Evolutionary conservation across 2,329 filamentous ascomycete species (phyloP).

Genomic region (Myriosclerotinia curreyana): DNA sequence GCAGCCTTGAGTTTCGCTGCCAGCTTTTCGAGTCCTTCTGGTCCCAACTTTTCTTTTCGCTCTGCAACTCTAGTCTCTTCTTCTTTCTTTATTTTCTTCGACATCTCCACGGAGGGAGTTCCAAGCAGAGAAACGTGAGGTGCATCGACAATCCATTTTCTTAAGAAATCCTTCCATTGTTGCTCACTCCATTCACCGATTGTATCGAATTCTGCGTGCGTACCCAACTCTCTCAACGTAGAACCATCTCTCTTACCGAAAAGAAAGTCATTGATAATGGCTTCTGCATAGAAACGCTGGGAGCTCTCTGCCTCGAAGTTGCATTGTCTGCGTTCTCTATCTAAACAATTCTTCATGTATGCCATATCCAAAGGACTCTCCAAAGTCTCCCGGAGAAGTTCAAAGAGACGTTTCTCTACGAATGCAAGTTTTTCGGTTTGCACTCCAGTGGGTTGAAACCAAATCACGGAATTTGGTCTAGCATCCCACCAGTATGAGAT

Average conservation of each 20-base stretch:
- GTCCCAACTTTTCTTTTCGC: conserved; percentile 74
- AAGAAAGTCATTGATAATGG: conserved; percentile 87
- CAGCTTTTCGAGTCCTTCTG: conserved; percentile 75
- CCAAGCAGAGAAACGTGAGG: conserved; percentile 85
- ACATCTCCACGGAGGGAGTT: conserved; percentile 75
- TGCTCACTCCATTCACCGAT: conserved; percentile 77
- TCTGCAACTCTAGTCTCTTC: conserved; percentile 76
- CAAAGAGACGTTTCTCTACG: conserved; percentile 82
- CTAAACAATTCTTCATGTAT: conserved; percentile 85
- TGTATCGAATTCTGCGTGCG: conserved; percentile 59
- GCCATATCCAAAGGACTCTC: conserved; percentile 80
- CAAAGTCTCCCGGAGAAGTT: conserved; percentile 77
- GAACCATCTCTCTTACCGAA: conserved; percentile 85
- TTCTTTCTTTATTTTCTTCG: conserved; percentile 75
- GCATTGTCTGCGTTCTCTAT: conserved; percentile 74
- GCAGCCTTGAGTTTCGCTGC: conserved; percentile 75
- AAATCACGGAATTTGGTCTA: conserved; percentile 78
- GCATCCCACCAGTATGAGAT: conserved; percentile 77
- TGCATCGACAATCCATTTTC: conserved; percentile 80
- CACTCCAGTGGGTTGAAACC: conserved; percentile 82
- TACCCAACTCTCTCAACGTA: conserved; percentile 60
- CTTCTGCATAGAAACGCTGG: conserved; percentile 75
- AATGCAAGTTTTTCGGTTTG: conserved; percentile 79
- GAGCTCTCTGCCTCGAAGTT: conserved; percentile 82
- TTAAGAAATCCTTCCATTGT: conserved; percentile 79